Conservation (phyloP, 2,329 filamentous ascomycete genomes). For the Aspergillus vadensis region DNA sequence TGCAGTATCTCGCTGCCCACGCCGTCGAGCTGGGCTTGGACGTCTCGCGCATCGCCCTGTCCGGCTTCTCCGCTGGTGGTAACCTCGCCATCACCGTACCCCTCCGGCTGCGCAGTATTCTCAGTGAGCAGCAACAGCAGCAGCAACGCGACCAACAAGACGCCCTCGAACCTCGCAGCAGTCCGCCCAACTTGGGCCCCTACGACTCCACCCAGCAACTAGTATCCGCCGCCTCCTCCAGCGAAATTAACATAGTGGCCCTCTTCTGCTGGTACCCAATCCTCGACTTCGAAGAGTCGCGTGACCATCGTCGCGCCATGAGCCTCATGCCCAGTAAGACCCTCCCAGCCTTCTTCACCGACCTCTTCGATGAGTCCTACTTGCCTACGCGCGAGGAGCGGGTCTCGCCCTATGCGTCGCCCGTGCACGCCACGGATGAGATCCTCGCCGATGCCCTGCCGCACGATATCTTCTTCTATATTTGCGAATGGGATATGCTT, state of each 20-base stretch:
- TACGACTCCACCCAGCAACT: conserved; percentile 39
- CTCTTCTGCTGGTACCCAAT: conserved; percentile 65
- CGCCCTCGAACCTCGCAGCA: background rate
- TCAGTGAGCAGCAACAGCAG: conserved; percentile 17
- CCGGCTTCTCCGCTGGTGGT: conserved; percentile 64
- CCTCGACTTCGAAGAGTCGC: conserved; percentile 63
- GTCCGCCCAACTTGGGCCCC: conserved; percentile 21
- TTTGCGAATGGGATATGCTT: conserved; percentile 69
- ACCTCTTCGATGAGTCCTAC: conserved; percentile 53
- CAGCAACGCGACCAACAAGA: too few relatives aligned
- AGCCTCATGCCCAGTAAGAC: conserved; percentile 55
- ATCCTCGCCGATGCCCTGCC: conserved; percentile 58
- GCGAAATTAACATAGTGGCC: conserved; percentile 54
- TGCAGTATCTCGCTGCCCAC: conserved; percentile 60
- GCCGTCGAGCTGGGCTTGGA: conserved; percentile 60
- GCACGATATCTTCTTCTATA: conserved; percentile 62
- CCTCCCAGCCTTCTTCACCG: conserved; percentile 51
- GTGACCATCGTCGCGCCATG: conserved; percentile 59
- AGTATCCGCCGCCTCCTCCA: conserved; percentile 35
- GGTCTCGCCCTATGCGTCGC: conserved; percentile 60
- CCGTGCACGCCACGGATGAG: conserved; percentile 56
- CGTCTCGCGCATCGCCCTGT: conserved; percentile 58
- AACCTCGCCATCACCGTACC: conserved; percentile 66
- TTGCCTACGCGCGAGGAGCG: conserved; percentile 51
- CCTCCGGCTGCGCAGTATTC: conserved; percentile 54